phyloP scores from a whole-genome alignment of 345 rosid species.

The Citrus glauca region DNA sequence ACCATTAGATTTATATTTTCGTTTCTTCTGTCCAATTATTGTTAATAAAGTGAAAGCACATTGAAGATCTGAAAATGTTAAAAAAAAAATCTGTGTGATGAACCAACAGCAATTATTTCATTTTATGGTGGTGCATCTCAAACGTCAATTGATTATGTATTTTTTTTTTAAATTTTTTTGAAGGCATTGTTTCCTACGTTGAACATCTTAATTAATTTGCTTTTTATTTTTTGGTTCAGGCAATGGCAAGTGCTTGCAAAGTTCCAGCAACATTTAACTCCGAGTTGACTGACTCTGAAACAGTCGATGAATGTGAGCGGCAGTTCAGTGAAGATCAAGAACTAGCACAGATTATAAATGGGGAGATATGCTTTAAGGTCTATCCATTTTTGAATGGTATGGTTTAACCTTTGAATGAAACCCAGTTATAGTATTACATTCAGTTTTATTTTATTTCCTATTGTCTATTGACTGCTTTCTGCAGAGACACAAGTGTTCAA shows the following conservation, averaged over 20 bases:
- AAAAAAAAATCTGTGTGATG: background rate
- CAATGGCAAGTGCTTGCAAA: conserved; percentile 77
- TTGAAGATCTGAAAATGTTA: conserved; percentile 1
- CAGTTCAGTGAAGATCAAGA: conserved; percentile 69
- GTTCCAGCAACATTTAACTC: conserved; percentile 44
- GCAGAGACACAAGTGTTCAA: conserved; percentile 36
- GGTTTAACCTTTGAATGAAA: conserved; percentile 23
- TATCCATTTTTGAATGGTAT: conserved; percentile 72
- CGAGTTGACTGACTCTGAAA: conserved; percentile 62
- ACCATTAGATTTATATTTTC: background rate
- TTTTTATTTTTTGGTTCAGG: conserved; percentile 41
- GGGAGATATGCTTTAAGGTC: conserved; percentile 67
- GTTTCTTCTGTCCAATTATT: background rate
- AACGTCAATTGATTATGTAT: background rate
- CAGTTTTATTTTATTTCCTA: conserved; percentile 2
- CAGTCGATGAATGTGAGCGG: conserved; percentile 42
- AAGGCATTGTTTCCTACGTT: background rate
- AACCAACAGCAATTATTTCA: background rate
- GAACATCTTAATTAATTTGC: background rate
- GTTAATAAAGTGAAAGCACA: background rate
- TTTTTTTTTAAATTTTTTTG: background rate
- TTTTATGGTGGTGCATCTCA: background rate
- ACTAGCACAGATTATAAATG: conserved; percentile 65
- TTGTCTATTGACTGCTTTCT: conserved; percentile 20
- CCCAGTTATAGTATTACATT: background rate